Conservation (phyloP, 176 grass and related monocot genomes). For the Carex cristatella region DNA sequence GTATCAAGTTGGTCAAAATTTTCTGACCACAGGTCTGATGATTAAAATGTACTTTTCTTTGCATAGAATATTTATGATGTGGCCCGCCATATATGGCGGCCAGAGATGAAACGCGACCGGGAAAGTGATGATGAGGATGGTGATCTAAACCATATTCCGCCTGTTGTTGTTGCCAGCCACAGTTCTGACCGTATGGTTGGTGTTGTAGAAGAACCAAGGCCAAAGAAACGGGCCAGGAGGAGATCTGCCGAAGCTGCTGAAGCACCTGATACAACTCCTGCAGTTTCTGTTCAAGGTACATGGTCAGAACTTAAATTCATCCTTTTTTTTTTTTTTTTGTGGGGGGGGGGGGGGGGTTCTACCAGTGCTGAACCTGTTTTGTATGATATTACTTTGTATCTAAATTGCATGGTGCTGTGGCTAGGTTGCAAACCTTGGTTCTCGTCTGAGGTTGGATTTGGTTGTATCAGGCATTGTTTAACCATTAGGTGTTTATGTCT, state of each 20-base stretch:
- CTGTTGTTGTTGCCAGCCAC: background rate
- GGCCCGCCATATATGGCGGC: conserved; percentile 69
- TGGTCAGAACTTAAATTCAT: background rate
- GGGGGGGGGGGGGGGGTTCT: no score
- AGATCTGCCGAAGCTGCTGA: conserved; percentile 33
- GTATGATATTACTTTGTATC: no score
- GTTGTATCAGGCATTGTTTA: background rate
- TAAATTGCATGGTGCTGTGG: background rate
- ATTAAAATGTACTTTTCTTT: background rate
- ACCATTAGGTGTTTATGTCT: background rate
- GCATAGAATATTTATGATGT: conserved; percentile 56
- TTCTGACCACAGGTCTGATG: background rate
- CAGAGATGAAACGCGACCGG: conserved; percentile 48
- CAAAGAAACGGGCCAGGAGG: conserved; percentile 43
- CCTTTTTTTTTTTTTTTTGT: no score
- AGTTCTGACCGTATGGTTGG: background rate
- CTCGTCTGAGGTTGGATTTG: background rate
- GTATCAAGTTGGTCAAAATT: background rate
- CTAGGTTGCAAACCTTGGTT: background rate
- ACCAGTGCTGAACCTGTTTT: no score
- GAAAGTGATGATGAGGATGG: conserved; percentile 65
- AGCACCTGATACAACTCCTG: conserved; percentile 26
- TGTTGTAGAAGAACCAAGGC: conserved; percentile 29
- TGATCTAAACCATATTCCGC: conserved; percentile 38
- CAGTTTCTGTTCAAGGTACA: conserved; percentile 18